Evolutionary conservation across 306 rosid species (phyloP).

Genomic region (Cicer pinnatifidum): DNA sequence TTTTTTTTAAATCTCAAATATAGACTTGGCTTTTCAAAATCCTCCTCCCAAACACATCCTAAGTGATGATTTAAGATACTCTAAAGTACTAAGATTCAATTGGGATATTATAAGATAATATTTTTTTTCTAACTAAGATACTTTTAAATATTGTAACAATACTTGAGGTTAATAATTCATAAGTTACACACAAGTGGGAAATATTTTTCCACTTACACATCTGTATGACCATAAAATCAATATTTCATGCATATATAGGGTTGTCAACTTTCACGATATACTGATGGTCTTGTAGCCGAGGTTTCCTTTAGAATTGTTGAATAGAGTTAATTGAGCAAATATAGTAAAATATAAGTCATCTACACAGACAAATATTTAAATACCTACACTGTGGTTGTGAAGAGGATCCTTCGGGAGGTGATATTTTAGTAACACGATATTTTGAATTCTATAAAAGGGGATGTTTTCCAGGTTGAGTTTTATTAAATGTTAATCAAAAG

Average conservation of each 20-base stretch:
- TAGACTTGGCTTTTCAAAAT: too few species aligned
- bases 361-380: not conserved
- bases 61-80: not conserved
- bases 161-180: not conserved
- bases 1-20: too few species aligned
- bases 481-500: slow-evolving; percentile 2
- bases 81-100: not conserved
- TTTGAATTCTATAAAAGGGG: not conserved
- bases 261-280: not conserved
- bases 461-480: not conserved
- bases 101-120: too few species aligned
- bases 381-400: not conserved
- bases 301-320: slow-evolving; percentile 16
- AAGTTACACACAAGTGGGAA: not conserved
- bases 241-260: not conserved
- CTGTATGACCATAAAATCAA: not conserved
- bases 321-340: not conserved
- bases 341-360: not conserved
- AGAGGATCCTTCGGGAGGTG: too few species aligned
- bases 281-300: not conserved
- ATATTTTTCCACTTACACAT: slow-evolving; percentile 7
- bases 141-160: not conserved
- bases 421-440: not conserved
- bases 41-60: too few species aligned
- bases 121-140: not conserved